Percentiles rank a stretch among this genome's conserved stretches.
Conservation (phyloP, 345 rosid species). For the Rhizophora mangle region DNA sequence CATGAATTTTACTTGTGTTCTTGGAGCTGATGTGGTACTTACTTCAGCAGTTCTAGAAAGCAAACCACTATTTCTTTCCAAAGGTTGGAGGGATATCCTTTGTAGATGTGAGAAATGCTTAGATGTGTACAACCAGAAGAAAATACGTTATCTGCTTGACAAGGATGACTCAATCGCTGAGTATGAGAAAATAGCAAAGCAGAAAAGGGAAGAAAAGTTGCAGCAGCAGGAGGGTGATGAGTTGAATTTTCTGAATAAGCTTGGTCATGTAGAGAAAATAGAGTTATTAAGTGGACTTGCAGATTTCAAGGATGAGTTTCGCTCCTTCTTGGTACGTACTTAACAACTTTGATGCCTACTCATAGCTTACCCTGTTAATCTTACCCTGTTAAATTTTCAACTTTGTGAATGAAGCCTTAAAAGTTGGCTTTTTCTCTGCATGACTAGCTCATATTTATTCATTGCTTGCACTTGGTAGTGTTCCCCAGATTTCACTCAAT, state of each 20-base stretch:
- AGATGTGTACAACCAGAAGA: slow-evolving; percentile 56
- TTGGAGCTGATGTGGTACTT: slow-evolving; percentile 32
- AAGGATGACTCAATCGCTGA: slow-evolving; percentile 83
- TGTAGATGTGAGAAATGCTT: slow-evolving; percentile 78
- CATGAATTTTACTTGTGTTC: slow-evolving; percentile 36
- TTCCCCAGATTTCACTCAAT: neutral
- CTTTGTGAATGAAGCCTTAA: neutral
- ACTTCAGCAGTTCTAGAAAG: slow-evolving; percentile 32
- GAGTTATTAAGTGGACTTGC: slow-evolving; percentile 84
- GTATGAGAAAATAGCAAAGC: slow-evolving; percentile 83
- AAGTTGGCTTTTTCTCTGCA: neutral
- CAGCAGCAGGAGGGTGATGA: slow-evolving; percentile 82
- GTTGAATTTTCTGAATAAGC: slow-evolving; percentile 54
- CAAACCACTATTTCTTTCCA: slow-evolving; percentile 72
- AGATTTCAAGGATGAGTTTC: slow-evolving; percentile 73
- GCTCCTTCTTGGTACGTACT: slow-evolving; percentile 60
- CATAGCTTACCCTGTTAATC: neutral
- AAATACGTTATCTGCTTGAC: slow-evolving; percentile 61
- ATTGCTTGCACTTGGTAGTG: neutral
- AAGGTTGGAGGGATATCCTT: slow-evolving; percentile 79
- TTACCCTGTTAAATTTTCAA: neutral
- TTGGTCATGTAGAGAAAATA: slow-evolving; percentile 88
- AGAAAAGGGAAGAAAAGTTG: slow-evolving; percentile 83
- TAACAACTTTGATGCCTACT: too few species aligned
- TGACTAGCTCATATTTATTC: too few species aligned